A percentile compares a stretch with the other conserved stretches of the same genome.
Conservation (phyloP, 768 basidiomycete species). For the Asterophora parasitica region DNA sequence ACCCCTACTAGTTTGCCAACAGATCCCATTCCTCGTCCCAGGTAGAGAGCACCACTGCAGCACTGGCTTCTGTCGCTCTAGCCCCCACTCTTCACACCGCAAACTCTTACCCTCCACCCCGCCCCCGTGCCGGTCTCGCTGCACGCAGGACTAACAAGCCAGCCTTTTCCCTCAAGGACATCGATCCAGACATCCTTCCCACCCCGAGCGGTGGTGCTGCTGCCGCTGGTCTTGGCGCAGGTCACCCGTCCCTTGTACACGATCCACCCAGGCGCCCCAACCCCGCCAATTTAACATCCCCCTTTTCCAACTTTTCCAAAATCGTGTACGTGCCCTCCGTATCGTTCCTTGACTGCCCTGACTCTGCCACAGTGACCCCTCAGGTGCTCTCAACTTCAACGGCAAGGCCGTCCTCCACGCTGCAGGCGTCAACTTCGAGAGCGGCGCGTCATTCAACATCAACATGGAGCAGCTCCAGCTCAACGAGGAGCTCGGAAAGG, state of each 20-base stretch:
- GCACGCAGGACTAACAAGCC: slow-evolving; percentile 46
- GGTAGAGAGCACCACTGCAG: too few species aligned
- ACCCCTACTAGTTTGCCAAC: slow-evolving; percentile 17
- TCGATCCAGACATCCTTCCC: slow-evolving; percentile 40
- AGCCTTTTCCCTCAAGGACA: slow-evolving; percentile 59
- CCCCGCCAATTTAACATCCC: slow-evolving; percentile 53
- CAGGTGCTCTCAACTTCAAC: slow-evolving; percentile 89
- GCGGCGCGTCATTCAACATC: slow-evolving; percentile 86
- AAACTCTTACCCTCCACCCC: slow-evolving; percentile 12
- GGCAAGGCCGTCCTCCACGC: slow-evolving; percentile 93
- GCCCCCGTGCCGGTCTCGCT: slow-evolving; percentile 28
- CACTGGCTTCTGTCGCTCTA: too few species aligned
- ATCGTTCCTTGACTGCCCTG: not conserved
- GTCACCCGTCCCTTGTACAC: slow-evolving; percentile 49
- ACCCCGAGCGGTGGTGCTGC: slow-evolving; percentile 47
- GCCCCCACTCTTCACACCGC: slow-evolving; percentile 21
- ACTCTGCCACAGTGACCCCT: slow-evolving; percentile 68
- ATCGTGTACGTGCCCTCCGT: slow-evolving; percentile 61
- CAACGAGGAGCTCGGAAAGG: slow-evolving; percentile 90
- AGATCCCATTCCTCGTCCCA: slow-evolving; percentile 33
- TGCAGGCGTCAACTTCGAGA: slow-evolving; percentile 79
- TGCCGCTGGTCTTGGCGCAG: slow-evolving; percentile 68
- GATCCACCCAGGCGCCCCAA: slow-evolving; percentile 31
- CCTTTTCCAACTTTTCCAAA: slow-evolving; percentile 89
- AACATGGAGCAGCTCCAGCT: slow-evolving; percentile 92